Conservation (phyloP, 2,329 filamentous ascomycete genomes). For the Colletotrichum caudatum region DNA sequence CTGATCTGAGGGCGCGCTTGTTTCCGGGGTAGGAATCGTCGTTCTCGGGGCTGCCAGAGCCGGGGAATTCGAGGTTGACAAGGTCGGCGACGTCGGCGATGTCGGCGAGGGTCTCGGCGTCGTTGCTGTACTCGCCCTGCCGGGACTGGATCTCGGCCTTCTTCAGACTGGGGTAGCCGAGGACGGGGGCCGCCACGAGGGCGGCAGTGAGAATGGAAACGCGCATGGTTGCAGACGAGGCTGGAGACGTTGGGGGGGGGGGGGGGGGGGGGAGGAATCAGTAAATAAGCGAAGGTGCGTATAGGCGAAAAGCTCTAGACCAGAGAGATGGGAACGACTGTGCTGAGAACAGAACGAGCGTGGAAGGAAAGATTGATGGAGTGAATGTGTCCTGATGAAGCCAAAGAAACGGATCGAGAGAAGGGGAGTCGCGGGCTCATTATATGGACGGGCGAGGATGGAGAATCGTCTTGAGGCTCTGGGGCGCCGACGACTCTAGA, state of each 20-base stretch:
- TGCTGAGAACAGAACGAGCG: conserved; percentile 1
- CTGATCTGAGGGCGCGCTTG: too few species aligned
- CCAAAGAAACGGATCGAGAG: background rate
- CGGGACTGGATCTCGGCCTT: conserved; percentile 41
- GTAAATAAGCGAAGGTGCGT: background rate
- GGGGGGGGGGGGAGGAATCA: too few species aligned
- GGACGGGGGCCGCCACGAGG: conserved; percentile 33
- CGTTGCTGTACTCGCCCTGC: conserved; percentile 12
- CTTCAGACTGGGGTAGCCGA: conserved; percentile 40
- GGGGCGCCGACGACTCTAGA: background rate
- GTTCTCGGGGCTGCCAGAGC: conserved; percentile 46
- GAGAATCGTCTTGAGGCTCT: background rate
- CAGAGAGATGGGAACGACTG: conserved; percentile 18
- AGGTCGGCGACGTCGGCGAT: conserved; percentile 54
- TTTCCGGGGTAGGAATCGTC: conserved; percentile 40
- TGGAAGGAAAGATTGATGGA: background rate
- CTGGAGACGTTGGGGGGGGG: conserved; percentile 43
- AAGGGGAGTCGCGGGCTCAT: conserved; percentile 7
- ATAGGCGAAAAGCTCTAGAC: background rate
- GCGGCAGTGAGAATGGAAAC: conserved; percentile 31
- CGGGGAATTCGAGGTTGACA: conserved; percentile 48
- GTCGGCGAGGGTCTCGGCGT: conserved; percentile 1
- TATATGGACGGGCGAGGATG: conserved; percentile 22
- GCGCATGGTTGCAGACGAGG: conserved; percentile 19
- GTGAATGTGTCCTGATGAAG: conserved; percentile 17